Percentiles rank a stretch among this genome's conserved stretches.
Conservation (phyloP, 2,329 filamentous ascomycete species). For the Rutstroemia sydowiana region DNA sequence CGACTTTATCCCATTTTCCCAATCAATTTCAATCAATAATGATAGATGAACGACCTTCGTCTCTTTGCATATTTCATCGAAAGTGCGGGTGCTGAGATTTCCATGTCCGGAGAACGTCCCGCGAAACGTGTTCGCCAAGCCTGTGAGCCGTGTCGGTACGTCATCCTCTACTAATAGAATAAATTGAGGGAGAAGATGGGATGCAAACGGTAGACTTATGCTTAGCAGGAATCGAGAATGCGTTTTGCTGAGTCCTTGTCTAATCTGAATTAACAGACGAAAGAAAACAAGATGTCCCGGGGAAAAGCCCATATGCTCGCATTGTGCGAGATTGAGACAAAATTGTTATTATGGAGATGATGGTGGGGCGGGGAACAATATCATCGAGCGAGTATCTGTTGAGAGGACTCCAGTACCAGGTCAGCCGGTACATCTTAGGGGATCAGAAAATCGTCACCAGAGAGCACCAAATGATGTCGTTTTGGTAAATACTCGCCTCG, state of each 20-base stretch:
- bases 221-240: not conserved
- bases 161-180: not conserved
- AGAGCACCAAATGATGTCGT: constrained; percentile 2
- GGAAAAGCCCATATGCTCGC: constrained; percentile 42
- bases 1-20: not conserved
- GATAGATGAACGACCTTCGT: constrained; percentile 1
- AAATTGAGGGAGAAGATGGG: not conserved
- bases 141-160: constrained; percentile 33
- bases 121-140: constrained; percentile 29
- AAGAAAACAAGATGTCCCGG: constrained; percentile 46
- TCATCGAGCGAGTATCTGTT: constrained; percentile 11
- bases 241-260: not conserved
- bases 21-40: not conserved
- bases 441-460: not conserved
- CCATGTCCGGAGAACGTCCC: constrained; percentile 21
- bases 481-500: not conserved
- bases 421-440: not conserved
- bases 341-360: constrained; percentile 37
- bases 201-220: not conserved
- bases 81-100: not conserved
- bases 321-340: constrained; percentile 42
- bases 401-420: not conserved
- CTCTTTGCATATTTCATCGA: constrained; percentile 9
- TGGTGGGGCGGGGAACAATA: constrained; percentile 6
- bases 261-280: constrained; percentile 30